Conservation (phyloP, 139 green algal species). For the Micromonas commoda region DNA sequence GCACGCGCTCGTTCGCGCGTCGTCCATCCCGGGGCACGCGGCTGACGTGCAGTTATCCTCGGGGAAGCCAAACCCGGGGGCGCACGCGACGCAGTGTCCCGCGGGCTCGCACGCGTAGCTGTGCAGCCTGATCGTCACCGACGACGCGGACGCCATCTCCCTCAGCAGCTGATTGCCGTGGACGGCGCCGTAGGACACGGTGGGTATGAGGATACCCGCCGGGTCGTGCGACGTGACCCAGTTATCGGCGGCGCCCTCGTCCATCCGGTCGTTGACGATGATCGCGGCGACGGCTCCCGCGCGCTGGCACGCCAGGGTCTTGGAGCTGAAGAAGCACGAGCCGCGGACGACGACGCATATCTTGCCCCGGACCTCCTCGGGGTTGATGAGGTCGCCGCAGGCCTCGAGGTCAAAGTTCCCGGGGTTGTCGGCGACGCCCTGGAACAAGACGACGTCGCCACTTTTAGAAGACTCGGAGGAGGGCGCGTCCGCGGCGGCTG, state of each 20-base stretch:
- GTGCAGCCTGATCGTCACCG: background rate
- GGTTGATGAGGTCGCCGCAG: background rate
- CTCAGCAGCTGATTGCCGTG: background rate
- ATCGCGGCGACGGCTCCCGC: slow-evolving; percentile 1
- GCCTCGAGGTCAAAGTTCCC: slow-evolving; percentile 2
- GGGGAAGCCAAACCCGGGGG: background rate
- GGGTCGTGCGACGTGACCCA: background rate
- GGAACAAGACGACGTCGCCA: background rate
- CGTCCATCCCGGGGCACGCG: slow-evolving; percentile 8
- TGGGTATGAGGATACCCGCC: background rate
- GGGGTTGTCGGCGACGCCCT: background rate
- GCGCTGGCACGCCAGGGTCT: slow-evolving; percentile 4
- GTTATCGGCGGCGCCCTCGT: slow-evolving; percentile 10
- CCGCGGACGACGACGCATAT: slow-evolving; percentile 6
- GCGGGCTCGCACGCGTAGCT: background rate
- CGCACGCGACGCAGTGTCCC: background rate
- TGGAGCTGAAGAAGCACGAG: slow-evolving; percentile 4
- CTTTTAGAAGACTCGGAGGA: too few species aligned
- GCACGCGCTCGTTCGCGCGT: background rate
- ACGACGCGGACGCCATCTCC: background rate
- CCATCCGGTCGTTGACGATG: slow-evolving; percentile 1
- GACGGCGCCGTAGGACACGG: background rate
- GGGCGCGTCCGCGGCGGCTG: too few species aligned
- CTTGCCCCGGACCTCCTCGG: background rate
- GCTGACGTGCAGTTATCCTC: background rate